Conservation (phyloP, 192 early-diverging fungal species). For the Coemansia pectinata region DNA sequence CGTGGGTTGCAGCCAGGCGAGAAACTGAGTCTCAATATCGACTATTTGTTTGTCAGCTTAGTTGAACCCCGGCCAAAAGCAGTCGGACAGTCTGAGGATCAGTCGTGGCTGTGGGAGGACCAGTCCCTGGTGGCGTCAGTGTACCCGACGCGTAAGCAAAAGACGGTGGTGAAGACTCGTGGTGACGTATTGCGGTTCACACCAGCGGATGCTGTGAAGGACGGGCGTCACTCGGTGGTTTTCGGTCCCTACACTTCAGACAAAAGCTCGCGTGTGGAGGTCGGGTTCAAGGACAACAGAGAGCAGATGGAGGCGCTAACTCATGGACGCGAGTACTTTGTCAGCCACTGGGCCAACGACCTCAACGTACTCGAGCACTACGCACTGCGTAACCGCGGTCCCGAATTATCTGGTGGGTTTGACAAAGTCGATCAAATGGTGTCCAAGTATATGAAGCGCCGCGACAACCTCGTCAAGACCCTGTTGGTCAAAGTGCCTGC, state of each 20-base stretch:
- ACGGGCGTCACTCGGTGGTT: constrained; percentile 59
- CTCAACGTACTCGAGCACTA: constrained; percentile 83
- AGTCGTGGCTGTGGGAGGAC: constrained; percentile 64
- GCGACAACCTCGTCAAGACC: constrained; percentile 47
- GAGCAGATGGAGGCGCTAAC: constrained; percentile 66
- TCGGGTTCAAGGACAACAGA: constrained; percentile 68
- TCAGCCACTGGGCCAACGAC: constrained; percentile 84
- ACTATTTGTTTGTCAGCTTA: constrained; percentile 49
- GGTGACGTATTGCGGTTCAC: constrained; percentile 24
- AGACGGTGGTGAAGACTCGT: constrained; percentile 65
- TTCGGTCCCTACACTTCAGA: constrained; percentile 71
- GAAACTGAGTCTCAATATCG: constrained; percentile 62
- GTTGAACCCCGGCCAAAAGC: constrained; percentile 57
- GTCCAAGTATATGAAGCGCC: constrained; percentile 17
- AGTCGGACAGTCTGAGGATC: constrained; percentile 67
- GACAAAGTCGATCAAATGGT: constrained; percentile 36
- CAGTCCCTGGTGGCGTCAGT: constrained; percentile 63
- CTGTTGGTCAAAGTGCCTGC: constrained; percentile 63
- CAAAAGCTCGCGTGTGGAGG: constrained; percentile 24
- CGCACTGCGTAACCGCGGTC: constrained; percentile 63
- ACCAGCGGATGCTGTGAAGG: constrained; percentile 31
- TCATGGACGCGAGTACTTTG: constrained; percentile 49
- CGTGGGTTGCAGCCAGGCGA: constrained; percentile 57
- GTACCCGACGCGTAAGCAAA: constrained; percentile 72
- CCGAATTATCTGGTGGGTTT: constrained; percentile 8